These are phyloP conservation scores for Irpex rosettiformis DNA, from an alignment of 1,284 basidiomycete species.

Conservation along the genomic window DNA sequence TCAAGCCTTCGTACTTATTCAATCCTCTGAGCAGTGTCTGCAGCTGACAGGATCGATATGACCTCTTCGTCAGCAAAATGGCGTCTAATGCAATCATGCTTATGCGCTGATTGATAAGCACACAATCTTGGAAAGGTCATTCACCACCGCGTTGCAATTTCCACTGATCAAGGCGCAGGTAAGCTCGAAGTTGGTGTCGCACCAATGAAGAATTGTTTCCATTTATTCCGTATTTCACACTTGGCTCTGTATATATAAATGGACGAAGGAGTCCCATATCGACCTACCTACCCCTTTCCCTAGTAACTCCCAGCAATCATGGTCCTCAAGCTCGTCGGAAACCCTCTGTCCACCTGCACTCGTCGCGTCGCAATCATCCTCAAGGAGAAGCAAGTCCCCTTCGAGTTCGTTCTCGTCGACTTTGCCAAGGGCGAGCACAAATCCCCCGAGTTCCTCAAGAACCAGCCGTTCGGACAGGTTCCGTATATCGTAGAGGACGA, in stretches of 20 bases:
- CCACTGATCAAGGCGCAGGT: background rate
- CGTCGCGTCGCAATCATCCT: conserved; percentile 42
- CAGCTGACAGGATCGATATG: background rate
- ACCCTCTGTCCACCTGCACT: conserved; percentile 39
- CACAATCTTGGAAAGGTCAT: too few species aligned
- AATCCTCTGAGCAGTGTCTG: background rate
- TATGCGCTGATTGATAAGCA: background rate
- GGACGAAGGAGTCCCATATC: background rate
- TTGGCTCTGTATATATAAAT: background rate
- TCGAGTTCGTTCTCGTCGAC: conserved; percentile 44
- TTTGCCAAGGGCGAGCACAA: conserved; percentile 46
- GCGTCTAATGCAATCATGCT: background rate
- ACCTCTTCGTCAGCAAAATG: background rate
- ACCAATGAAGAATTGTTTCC: too few species aligned
- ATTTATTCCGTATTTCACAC: background rate
- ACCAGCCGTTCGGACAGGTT: conserved; percentile 66
- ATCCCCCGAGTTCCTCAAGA: conserved; percentile 34
- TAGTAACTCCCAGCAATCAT: conserved; percentile 26
- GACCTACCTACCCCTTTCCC: background rate
- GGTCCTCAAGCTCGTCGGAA: conserved; percentile 50
- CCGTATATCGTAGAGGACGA: conserved; percentile 60
- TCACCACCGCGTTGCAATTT: too few species aligned
- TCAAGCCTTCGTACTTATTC: background rate
- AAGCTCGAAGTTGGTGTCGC: background rate
- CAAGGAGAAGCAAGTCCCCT: conserved; percentile 50